These are phyloP conservation scores for Dysphania ambrosioides DNA, from an alignment of 148 eudicot genomes.

Conservation along the genomic window DNA sequence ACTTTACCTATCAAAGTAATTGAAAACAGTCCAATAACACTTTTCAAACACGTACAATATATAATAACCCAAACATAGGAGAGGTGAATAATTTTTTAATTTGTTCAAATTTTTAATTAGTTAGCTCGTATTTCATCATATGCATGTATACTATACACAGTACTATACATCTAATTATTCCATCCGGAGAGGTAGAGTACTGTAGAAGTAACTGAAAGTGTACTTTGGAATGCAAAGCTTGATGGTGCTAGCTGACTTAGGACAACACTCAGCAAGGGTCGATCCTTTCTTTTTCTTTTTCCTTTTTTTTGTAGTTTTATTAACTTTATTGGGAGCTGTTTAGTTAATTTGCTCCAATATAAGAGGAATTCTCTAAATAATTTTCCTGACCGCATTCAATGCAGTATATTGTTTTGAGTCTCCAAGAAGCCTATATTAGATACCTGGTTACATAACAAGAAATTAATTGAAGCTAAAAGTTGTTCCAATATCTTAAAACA, in stretches of 20 bases:
- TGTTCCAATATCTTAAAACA: slow-evolving; percentile 2
- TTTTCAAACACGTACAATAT: too few species aligned
- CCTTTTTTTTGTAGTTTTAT: not conserved
- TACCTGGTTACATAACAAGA: slow-evolving; percentile 15
- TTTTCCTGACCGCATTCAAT: not conserved
- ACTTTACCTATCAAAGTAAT: not conserved
- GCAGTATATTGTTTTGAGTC: not conserved
- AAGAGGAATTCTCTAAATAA: slow-evolving; percentile 2
- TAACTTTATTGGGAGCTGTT: slow-evolving; percentile 8
- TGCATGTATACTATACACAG: too few species aligned
- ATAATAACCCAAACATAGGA: too few species aligned
- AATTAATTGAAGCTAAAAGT: slow-evolving; percentile 17
- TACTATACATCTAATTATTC: too few species aligned
- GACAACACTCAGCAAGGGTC: slow-evolving; percentile 11
- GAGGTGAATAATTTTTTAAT: too few species aligned
- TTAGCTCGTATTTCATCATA: not conserved
- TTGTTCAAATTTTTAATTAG: too few species aligned
- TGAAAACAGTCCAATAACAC: not conserved
- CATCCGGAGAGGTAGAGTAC: not conserved
- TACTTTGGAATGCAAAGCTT: not conserved
- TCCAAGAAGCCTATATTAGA: slow-evolving; percentile 7
- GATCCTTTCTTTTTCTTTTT: not conserved
- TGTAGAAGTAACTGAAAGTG: not conserved
- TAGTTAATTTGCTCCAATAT: not conserved
- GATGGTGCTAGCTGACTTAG: not conserved